Evolutionary conservation across 192 early-diverging fungal genomes (phyloP), one percentile per base, ranked within the genome.

Genomic region (Linnemannia elongata): DNA sequence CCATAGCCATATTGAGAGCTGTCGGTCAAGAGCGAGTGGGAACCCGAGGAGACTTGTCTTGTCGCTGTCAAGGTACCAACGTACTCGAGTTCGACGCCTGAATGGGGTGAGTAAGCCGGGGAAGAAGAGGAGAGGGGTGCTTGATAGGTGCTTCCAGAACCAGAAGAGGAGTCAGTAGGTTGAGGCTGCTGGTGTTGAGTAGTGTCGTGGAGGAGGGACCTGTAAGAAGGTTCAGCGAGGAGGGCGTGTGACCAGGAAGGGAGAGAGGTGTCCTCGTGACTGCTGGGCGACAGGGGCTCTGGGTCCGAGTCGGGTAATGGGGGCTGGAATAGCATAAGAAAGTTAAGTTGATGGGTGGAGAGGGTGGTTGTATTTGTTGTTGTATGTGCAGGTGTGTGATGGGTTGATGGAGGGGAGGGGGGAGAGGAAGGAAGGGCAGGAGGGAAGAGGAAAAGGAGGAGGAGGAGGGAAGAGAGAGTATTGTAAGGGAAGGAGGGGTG

Each of bases 201-300:
- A 30, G 60, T 33, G 27, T 66, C 30, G 27, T 4, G 15, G 47
- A 49, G 47, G 15, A 33, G n/a, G 57, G 57, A 10, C n/a, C n/a
- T 4, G 1, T 42, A 72, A 70, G 69, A 39, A 72, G 70, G 70
- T 72, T 72, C 70, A 24, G 2, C 44, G 44, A 69, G 66, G 49
- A 52, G 20, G 49, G 66, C 70, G 22, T 72, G 41, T 72, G 70
- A 72, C 70, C 70, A 72, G 20, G 8, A 9, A 35, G 30, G 33
- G 69, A 0, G 30, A 52, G 66, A 6, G 18, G 9, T 22, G 70
- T 72, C 70, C 38, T 72, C 70, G 70, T 72, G 70, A 72, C 70
- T 72, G 70, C 70, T 72, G 70, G 70, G 38, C 41, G 70, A 42
- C 9, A 72, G 20, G 27, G 66, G 66, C 70, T 38, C 60, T 33